A percentile compares a stretch with the other conserved stretches of the same genome.
phyloP scores from a whole-genome alignment of 2,329 filamentous ascomycete species.

The Colletotrichum brevisporum region DNA sequence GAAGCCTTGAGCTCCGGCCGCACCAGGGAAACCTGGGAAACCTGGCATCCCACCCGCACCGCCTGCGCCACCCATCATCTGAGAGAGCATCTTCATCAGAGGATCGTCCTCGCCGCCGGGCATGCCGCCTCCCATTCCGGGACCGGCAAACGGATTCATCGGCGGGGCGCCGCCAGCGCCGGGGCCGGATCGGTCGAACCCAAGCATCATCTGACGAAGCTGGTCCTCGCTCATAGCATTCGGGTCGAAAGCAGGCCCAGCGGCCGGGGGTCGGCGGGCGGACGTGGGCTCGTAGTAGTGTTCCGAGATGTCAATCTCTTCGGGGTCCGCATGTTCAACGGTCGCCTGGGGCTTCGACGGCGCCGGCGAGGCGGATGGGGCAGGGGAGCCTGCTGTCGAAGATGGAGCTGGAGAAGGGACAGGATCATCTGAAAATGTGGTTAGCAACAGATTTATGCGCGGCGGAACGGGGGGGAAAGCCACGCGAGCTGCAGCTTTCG shows the following conservation, averaged over 20 bases:
- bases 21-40: constrained; percentile 27
- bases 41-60: constrained; percentile 43
- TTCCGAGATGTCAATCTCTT: constrained; percentile 84
- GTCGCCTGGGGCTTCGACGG: constrained; percentile 45
- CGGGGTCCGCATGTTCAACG: constrained; percentile 72
- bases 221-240: constrained; percentile 68
- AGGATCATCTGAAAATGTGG: constrained; percentile 4
- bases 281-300: constrained; percentile 73
- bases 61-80: constrained; percentile 71
- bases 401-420: constrained; percentile 21
- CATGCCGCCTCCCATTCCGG: constrained; percentile 37
- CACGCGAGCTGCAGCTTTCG: neutral
- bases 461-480: neutral
- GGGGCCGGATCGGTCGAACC: constrained; percentile 59
- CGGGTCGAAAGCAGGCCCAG: constrained; percentile 47
- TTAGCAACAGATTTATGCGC: neutral
- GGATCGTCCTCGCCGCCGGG: constrained; percentile 62
- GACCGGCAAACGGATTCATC: constrained; percentile 44
- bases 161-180: constrained; percentile 42
- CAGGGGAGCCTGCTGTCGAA: constrained; percentile 33
- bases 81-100: constrained; percentile 77
- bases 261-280: constrained; percentile 44
- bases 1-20: constrained; percentile 42
- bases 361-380: constrained; percentile 45
- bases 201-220: constrained; percentile 75